Evolutionary conservation across 352 stramenopile genomes (phyloP).

Genomic region (Globisporangium yorkense): DNA sequence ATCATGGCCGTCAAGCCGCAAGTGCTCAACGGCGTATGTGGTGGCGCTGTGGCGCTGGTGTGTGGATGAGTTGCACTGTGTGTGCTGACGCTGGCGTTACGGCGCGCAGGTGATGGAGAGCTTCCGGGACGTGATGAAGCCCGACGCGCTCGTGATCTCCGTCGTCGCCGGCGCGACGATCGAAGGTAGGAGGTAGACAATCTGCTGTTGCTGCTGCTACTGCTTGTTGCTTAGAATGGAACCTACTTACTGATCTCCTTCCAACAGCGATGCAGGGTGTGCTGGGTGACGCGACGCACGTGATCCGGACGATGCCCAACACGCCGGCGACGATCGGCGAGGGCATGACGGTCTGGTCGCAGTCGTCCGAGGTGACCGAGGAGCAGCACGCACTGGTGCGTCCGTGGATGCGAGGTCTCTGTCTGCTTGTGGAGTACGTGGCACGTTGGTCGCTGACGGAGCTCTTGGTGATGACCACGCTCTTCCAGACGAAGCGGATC

Average conservation of each 20-base stretch:
- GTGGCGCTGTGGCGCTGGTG: background rate
- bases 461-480: background rate
- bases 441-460: conserved; percentile 6
- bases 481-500: conserved; percentile 70
- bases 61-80: background rate
- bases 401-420: background rate
- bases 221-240: background rate
- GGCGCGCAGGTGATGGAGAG: conserved; percentile 45
- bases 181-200: conserved; percentile 18
- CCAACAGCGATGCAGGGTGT: conserved; percentile 39
- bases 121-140: conserved; percentile 50
- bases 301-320: conserved; percentile 96
- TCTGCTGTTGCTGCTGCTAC: no score
- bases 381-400: conserved; percentile 58
- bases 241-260: background rate
- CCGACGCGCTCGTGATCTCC: conserved; percentile 67
- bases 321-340: conserved; percentile 93
- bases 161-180: conserved; percentile 84
- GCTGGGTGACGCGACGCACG: conserved; percentile 50
- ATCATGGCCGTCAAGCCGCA: conserved; percentile 94
- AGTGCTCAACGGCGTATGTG: conserved; percentile 81
- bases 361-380: conserved; percentile 68
- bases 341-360: conserved; percentile 94
- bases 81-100: background rate
- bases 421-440: background rate